Evolutionary conservation across 75 land plant species (phyloP), one percentile per base, ranked within the genome.

Genomic region (Ceratopteris richardii): DNA sequence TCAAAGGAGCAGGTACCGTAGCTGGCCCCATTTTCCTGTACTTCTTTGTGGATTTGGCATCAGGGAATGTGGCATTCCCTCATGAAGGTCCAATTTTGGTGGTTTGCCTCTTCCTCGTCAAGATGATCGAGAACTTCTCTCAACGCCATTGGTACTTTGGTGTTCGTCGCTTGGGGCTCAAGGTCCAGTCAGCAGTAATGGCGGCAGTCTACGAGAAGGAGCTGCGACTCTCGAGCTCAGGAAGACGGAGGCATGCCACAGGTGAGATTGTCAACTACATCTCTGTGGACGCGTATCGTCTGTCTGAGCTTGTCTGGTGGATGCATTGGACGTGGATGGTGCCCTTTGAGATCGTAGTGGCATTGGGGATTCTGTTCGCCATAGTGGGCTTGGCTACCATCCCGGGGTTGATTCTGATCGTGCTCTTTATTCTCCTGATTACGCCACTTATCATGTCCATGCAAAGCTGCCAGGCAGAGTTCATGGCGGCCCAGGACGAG

Each of bases 71-170:
- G 25, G 37, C 24, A 0, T 65, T 71, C 16, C n/a, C n/a, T 31
- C 62, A 71, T 30, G 74, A 71, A 29, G 74, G 74, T n/a, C 21
- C 46, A 19, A 56, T 65, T 21, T 46, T 71, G 12, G 74, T 65
- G 55, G 48, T 16, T 12, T 47, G 47, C 13, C 62, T 71, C 27
- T 65, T 71, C 52, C 14, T 53, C 11, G 62, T 56, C 39, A 71
- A 71, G 46, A 26, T 59, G 26, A 20, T 65, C 36, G 74, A 71
- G 48, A 57, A 60, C n/a, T 25, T 71, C 29, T 47, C 68, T 16
- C 74, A 71, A 56, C 40, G 74, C 37, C 74, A 65, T 23, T 65
- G 74, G 74, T 64, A 59, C 26, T 71, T 71, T 31, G 74, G 74
- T 2, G 60, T 60, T 22, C 67, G 68, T 3, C 31, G 74, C 29